Evolutionary conservation across 176 grass and related monocot species (phyloP), one percentile per base, ranked within the genome.

Genomic region (Thalia dealbata): DNA sequence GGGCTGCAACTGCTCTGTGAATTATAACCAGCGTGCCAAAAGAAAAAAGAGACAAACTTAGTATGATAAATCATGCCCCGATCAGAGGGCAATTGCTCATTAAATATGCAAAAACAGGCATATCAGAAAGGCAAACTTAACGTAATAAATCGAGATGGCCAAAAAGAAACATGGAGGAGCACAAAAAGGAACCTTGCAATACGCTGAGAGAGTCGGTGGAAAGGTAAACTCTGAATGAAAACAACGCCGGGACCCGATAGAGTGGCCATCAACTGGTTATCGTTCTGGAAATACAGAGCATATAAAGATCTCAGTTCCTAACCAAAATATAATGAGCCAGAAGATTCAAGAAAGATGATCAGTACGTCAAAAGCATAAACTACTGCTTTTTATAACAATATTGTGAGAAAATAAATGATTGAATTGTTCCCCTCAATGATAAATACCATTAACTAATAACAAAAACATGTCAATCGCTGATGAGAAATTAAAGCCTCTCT

Each of bases 191-290:
- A 76, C 75, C 50, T 76, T 88, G 95, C 87, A 21, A 99, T 88
- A 60, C 95, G 87, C 52, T 99, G 90, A 42, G 90, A 88, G 56
- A 99, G 85, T 6, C 87, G 79, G 60, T 74, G 79, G 64, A 99
- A 99, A 21, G 95, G 95, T 25, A 99, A 69, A 73, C 87, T 93
- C 84, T 99, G 90, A 71, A 99, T 99, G 65, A 99, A 99, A 71
- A 99, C 95, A 42, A 99, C 83, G 55, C 90, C 95, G 10, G 95
- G 95, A 69, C 95, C 95, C 12, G 90, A 88, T 50, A 99, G 85
- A 81, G 87, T 83, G 58, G 87, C 85, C 81, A 69, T 79, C 42
- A 99, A 76, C 79, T 91, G 87, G 78, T 88, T 91, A 28, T 83
- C 85, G 5, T 81, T 85, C 95, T 99, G 77, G 83, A 88, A 65